Evolutionary conservation across 805 yeast genomes (phyloP).

Genomic region (Debaryomyces castellii): DNA sequence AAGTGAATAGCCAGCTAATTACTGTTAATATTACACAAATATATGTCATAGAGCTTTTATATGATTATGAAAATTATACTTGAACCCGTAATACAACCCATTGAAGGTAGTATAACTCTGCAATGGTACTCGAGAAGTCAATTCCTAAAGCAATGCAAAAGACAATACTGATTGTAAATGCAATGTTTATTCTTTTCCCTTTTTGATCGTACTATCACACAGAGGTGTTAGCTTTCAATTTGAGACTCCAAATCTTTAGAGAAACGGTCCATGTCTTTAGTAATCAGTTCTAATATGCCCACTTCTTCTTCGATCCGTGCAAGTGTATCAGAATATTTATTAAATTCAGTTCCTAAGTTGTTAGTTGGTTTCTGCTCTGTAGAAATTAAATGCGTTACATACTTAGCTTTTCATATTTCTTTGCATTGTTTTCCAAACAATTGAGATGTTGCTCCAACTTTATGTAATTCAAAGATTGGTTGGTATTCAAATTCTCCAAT

Average conservation of each 20-base stretch:
- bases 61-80: too few relatives aligned
- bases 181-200: too few relatives aligned
- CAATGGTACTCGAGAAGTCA: too few relatives aligned
- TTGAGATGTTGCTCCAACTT: constrained; percentile 40
- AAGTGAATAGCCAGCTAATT: too few relatives aligned
- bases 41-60: too few relatives aligned
- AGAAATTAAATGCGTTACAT: constrained; percentile 9
- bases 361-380: not conserved
- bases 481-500: constrained; percentile 56
- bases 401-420: constrained; percentile 24
- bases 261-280: constrained; percentile 62
- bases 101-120: not conserved
- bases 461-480: constrained; percentile 53
- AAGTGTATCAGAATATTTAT: constrained; percentile 17
- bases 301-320: constrained; percentile 35
- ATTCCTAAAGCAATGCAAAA: too few relatives aligned
- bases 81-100: too few relatives aligned
- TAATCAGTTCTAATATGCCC: constrained; percentile 43
- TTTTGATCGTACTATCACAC: too few relatives aligned
- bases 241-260: constrained; percentile 54
- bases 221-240: constrained; percentile 1
- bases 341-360: constrained; percentile 25
- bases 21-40: too few relatives aligned
- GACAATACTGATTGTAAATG: too few relatives aligned
- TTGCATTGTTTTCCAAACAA: constrained; percentile 43